A percentile compares a stretch with the other conserved stretches of the same genome.
Conservation (phyloP, 805 yeast species). For the Yarrowia divulgata region DNA sequence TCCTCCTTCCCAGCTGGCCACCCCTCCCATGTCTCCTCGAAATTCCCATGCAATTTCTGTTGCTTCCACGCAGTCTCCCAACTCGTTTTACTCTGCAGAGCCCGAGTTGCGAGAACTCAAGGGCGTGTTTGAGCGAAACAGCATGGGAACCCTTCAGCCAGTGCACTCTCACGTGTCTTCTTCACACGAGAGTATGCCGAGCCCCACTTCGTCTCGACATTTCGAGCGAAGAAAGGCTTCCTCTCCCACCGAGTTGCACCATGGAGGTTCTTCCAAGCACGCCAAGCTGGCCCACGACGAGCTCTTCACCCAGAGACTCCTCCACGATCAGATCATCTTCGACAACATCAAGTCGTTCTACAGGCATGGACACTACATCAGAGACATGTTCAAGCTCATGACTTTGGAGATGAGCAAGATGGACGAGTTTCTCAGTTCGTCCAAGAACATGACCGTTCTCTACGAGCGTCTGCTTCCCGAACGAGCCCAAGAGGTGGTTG, state of each 20-base stretch:
- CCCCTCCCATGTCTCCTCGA: conserved; percentile 33
- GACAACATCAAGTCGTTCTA: conserved; percentile 22
- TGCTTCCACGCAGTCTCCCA: conserved; percentile 5
- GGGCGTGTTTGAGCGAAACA: conserved; percentile 30
- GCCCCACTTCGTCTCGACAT: conserved; percentile 8
- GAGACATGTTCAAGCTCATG: conserved; percentile 37
- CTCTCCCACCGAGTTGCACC: conserved; percentile 19
- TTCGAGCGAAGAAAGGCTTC: conserved; percentile 28
- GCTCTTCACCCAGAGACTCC: conserved; percentile 35
- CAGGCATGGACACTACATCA: conserved; percentile 29
- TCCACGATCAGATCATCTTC: conserved; percentile 34
- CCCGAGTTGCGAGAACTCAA: conserved; percentile 22
- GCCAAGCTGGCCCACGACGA: conserved; percentile 28
- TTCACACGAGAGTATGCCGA: conserved; percentile 4
- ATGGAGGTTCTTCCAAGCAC: conserved; percentile 20
- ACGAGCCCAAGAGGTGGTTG: conserved; percentile 24
- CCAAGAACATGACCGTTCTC: conserved; percentile 6
- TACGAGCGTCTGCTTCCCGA: conserved; percentile 17
- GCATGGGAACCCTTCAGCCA: not conserved
- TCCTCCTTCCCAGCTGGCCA: conserved; percentile 22
- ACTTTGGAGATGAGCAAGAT: conserved; percentile 13
- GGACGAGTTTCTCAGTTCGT: conserved; percentile 16
- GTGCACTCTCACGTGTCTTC: conserved; percentile 1
- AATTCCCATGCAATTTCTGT: not conserved
- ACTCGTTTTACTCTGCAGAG: conserved; percentile 24